These are phyloP conservation scores for Lactuca saligna DNA, from an alignment of 129 eudicot genomes.

Conservation along the genomic window DNA sequence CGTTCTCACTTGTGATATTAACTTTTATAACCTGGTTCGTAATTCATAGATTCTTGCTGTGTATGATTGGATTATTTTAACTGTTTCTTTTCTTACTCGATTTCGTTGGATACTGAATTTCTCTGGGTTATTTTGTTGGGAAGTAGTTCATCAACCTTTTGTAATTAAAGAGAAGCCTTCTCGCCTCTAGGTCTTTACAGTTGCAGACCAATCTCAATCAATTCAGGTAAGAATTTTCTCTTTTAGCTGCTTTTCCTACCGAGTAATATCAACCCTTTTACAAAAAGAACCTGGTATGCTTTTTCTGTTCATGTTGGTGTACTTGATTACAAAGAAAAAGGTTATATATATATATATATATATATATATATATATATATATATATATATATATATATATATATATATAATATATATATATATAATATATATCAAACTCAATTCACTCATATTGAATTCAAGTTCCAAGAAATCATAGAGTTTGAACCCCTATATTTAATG, in stretches of 20 bases:
- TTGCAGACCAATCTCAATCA: neutral
- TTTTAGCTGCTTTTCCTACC: constrained; percentile 1
- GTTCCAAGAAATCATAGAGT: too few relatives aligned
- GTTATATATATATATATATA: too few relatives aligned
- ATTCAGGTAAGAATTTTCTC: constrained; percentile 9
- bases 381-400: too few relatives aligned
- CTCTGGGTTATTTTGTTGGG: neutral
- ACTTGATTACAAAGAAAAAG: neutral
- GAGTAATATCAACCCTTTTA: too few relatives aligned
- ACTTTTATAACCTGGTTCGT: constrained; percentile 1
- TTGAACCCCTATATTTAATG: too few relatives aligned
- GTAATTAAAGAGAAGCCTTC: constrained; percentile 1
- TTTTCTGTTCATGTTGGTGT: constrained; percentile 9
- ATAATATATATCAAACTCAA: too few relatives aligned
- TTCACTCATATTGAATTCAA: too few relatives aligned
- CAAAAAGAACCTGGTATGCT: neutral
- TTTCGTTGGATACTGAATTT: neutral
- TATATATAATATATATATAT: too few relatives aligned
- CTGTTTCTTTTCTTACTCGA: neutral
- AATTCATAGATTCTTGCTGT: constrained; percentile 11
- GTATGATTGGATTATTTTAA: neutral
- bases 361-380: too few relatives aligned
- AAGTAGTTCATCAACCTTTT: neutral
- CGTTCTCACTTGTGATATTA: neutral
- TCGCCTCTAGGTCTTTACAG: neutral